Base-by-base conservation (phyloP, 164 flowering plant species). In the Vitis labrusca region DNA sequence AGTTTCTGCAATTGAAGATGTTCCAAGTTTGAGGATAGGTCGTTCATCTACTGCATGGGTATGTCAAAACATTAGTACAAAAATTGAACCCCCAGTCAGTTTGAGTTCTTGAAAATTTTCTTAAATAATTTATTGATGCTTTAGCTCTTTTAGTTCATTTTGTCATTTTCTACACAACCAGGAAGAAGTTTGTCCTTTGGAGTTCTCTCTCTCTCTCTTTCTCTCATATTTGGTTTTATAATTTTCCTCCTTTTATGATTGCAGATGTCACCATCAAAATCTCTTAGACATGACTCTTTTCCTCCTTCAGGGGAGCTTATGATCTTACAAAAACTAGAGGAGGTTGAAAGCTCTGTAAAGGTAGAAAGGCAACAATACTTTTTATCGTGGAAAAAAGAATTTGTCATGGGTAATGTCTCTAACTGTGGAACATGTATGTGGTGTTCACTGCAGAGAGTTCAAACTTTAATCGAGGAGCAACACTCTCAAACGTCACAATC, bases 331-430 rank as follows among this genome's bases (percentile, higher is more conserved):
- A 91, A 88, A 71, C 73, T 90, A 48, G 91, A 88, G 69, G 93
- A 92, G 69, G 91, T 92, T 65, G 92, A 87, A 74, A 86, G 82
- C 63, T 87, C 90, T 64, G 83, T 92, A 53, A 87, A 90, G 95
- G 97, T 90, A 79, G 60, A 44, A 29, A 57, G 19, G 5, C 32
- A 10, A 57, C 30, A 16, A 50, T 8, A 5, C 29, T 19, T 19
- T 47, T n/a, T 2, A 48, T 19, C 19, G 29, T 15, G 29, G 51
- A 23, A 52, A 13, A 29, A 13, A 51, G 37, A 30, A 12, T 69
- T 10, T 59, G 10, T 52, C 19, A 17, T 44, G 8, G 44, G 44
- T 37, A 37, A 37, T 48, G 23, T 53, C 10, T 64, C 12, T 61
- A n/a, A 14, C 61, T 50, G 17, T 70, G 29, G 49, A n/a, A 27